A percentile compares a stretch with the other conserved stretches of the same genome.
These are phyloP conservation scores for Neofusicoccum ribis DNA, from an alignment of 2,329 filamentous ascomycete species.

Conservation along the genomic window DNA sequence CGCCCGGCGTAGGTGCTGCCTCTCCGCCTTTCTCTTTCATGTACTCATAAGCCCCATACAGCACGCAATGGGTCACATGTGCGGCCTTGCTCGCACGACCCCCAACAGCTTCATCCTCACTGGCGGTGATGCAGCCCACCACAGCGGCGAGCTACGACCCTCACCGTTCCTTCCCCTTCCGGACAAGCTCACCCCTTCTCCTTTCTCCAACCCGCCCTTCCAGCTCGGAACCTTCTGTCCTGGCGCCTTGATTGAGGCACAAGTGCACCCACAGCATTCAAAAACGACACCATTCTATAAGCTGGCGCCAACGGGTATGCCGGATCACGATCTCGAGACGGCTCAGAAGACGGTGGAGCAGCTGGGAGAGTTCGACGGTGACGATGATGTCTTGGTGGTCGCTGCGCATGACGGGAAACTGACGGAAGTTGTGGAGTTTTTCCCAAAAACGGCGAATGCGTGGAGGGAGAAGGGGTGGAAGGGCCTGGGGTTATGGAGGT, in stretches of 20 bases:
- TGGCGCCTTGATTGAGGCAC: not conserved
- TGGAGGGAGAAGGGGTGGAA: conserved; percentile 30
- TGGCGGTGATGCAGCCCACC: not conserved
- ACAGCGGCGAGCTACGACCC: conserved; percentile 2
- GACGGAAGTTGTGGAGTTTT: conserved; percentile 27
- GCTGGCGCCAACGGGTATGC: not conserved
- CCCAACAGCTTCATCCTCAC: conserved; percentile 20
- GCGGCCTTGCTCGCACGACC: conserved; percentile 48
- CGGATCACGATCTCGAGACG: not conserved
- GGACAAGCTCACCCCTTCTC: not conserved
- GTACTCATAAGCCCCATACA: not conserved
- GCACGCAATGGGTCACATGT: conserved; percentile 54
- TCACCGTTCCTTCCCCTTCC: conserved; percentile 11
- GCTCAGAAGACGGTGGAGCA: conserved; percentile 26
- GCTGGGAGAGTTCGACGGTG: conserved; percentile 28
- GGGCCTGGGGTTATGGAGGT: conserved; percentile 28
- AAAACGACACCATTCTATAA: conserved; percentile 1
- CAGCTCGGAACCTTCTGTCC: not conserved
- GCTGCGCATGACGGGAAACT: conserved; percentile 31
- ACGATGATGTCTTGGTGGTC: conserved; percentile 28
- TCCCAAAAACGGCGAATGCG: conserved; percentile 26
- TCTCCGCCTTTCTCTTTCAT: not conserved
- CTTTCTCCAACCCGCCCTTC: not conserved
- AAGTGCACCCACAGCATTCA: not conserved
- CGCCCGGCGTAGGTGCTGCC: conserved; percentile 42